Evolutionary conservation across 495 filamentous ascomycete genomes (phyloP).

Genomic region (Aspergillus cavernicola): DNA sequence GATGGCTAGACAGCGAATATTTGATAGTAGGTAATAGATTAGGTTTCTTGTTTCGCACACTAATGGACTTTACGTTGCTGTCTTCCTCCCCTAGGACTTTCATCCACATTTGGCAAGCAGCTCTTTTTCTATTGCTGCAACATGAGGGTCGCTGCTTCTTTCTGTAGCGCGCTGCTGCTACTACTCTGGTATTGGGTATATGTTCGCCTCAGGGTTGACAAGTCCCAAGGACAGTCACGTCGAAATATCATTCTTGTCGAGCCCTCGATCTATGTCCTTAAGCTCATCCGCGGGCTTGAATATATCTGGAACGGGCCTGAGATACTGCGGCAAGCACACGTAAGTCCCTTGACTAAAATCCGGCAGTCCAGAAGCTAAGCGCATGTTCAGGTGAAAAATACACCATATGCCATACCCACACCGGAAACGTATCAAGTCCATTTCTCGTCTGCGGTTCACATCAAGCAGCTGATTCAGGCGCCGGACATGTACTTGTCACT

Average conservation of each 20-base stretch:
- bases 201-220: not conserved
- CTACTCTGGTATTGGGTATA: not conserved
- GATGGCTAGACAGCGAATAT: not conserved
- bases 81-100: not conserved
- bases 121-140: not conserved
- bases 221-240: not conserved
- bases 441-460: not conserved
- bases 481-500: slow-evolving; percentile 2
- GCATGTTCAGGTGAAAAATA: not conserved
- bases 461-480: slow-evolving; percentile 1
- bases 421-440: slow-evolving; percentile 4
- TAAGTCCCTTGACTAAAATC: not conserved
- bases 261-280: not conserved
- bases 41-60: not conserved
- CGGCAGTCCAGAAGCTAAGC: not conserved
- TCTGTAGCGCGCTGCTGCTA: not conserved
- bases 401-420: not conserved
- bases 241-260: not conserved
- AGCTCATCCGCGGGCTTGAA: not conserved
- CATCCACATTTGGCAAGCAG: too few relatives aligned
- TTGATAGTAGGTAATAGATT: not conserved
- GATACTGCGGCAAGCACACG: not conserved
- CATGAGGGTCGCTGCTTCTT: not conserved
- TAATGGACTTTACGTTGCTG: not conserved
- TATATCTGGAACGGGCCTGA: not conserved